phyloP scores from a whole-genome alignment of 371 early-diverging fungal genomes.

The Scutellospora calospora region DNA sequence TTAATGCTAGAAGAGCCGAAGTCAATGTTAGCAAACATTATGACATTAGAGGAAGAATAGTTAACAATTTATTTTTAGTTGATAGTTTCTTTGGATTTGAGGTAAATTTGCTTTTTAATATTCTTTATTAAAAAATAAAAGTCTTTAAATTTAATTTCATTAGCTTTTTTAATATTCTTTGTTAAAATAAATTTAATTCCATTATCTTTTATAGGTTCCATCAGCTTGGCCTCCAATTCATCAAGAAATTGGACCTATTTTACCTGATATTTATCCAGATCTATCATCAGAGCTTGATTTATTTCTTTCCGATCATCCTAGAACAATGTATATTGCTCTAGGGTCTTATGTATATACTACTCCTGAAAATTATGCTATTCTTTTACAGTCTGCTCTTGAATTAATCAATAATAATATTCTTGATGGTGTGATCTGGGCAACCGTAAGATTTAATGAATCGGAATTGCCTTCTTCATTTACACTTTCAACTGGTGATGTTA shows the following conservation, averaged over 20 bases:
- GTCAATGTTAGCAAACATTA: not conserved
- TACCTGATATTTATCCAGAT: not conserved
- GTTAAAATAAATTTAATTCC: not conserved
- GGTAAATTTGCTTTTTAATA: not conserved
- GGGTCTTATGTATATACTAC: too few species aligned
- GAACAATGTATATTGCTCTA: constrained; percentile 2
- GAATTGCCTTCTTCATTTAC: too few species aligned
- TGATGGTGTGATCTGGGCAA: too few species aligned
- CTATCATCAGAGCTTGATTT: not conserved
- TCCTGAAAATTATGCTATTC: not conserved
- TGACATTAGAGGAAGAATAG: not conserved
- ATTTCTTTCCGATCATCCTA: not conserved
- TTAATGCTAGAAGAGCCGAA: not conserved
- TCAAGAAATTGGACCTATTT: constrained; percentile 33
- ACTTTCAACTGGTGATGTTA: too few species aligned
- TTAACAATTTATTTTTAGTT: constrained; percentile 25
- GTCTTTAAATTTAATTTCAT: not conserved
- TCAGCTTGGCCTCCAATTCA: not conserved
- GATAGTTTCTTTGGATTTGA: constrained; percentile 42
- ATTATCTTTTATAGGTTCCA: constrained; percentile 16
- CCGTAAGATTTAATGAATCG: too few species aligned
- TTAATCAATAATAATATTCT: not conserved
- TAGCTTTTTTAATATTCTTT: not conserved
- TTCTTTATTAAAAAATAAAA: not conserved
- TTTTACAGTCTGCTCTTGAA: constrained; percentile 15